Conservation (phyloP, 306 rosid species). For the Macrotyloma uniflorum region DNA sequence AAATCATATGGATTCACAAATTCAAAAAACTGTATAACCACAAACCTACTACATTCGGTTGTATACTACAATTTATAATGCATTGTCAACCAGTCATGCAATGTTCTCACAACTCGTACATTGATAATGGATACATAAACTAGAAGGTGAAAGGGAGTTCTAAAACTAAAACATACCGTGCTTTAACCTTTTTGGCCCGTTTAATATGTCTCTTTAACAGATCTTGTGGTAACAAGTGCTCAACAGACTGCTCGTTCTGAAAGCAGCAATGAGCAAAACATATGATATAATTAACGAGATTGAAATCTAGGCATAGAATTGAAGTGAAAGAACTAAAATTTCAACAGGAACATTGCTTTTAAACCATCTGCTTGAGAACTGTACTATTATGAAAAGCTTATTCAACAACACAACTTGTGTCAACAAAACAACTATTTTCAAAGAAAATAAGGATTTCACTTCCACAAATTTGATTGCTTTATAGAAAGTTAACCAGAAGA, state of each 20-base stretch:
- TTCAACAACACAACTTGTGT: constrained; percentile 6
- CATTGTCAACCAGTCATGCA: not conserved
- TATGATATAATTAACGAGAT: constrained; percentile 1
- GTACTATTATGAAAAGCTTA: constrained; percentile 10
- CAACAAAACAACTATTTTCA: not conserved
- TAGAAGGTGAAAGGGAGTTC: constrained; percentile 9
- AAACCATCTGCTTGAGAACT: not conserved
- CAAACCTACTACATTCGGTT: not conserved
- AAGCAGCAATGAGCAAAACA: constrained; percentile 36
- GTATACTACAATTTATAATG: not conserved
- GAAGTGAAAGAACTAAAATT: constrained; percentile 6
- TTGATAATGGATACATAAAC: constrained; percentile 22
- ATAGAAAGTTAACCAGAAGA: constrained; percentile 13
- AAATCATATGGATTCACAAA: constrained; percentile 8
- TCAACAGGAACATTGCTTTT: not conserved
- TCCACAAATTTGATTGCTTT: constrained; percentile 21
- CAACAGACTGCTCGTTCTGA: constrained; percentile 64
- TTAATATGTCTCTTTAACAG: constrained; percentile 69
- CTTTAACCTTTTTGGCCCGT: constrained; percentile 87
- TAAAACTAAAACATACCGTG: constrained; percentile 53
- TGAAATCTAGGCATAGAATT: constrained; percentile 1
- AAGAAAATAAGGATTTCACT: constrained; percentile 25
- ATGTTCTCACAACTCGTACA: constrained; percentile 9
- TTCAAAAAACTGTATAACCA: not conserved
- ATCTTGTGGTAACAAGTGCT: constrained; percentile 53